Evolutionary conservation across 805 yeast species (phyloP), one percentile per base, ranked within the genome.

Genomic region (Barnettozyma vustinii): DNA sequence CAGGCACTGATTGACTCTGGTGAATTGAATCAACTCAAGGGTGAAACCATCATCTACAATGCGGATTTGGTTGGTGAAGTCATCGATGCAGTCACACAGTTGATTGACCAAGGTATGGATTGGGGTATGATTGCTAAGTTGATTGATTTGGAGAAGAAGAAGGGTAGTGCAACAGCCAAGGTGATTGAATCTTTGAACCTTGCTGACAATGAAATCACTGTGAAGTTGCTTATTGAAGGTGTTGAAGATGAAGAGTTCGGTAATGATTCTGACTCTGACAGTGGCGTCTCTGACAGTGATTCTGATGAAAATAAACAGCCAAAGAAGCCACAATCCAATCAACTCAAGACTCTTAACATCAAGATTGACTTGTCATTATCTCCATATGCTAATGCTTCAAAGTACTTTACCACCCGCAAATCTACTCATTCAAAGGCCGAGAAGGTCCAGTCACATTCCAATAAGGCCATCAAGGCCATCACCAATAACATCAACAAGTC

Each of bases 121-220:
- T 92, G 99, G 99, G 77, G 79, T 40, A 84, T 88, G 52, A 91
- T 91, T 53, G 96, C 86, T 61, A 80, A 82, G 53, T 67, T 85
- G 49, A 82, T 92, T 45, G 69, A 75, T 43, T 73, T 81, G 45
- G 96, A 92, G 60, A 83, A 87, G 56, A 65, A 70, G 1, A 77
- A 83, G 56, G 83, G 84, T 1, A 87, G 83, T 56, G 65, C 69
- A 5, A 70, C 82, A 48, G 96, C 97, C 0, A 67, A 70, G 35
- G 57, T 72, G 49, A 84, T 91, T 47, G 71, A 74, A 42, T 60
- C 96, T 0, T 71, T 92, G 62, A 81, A 87, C 49, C 71, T 92
- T 59, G 72, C 75, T 39, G 79, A 84, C 40, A 84, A 85, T 58
- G 82, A 79, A 57, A 79, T 91, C 39, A 78, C 77, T 16, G 61